Evolutionary conservation across 1,284 basidiomycete genomes (phyloP).

Genomic region (Cutaneotrichosporon curvatum): DNA sequence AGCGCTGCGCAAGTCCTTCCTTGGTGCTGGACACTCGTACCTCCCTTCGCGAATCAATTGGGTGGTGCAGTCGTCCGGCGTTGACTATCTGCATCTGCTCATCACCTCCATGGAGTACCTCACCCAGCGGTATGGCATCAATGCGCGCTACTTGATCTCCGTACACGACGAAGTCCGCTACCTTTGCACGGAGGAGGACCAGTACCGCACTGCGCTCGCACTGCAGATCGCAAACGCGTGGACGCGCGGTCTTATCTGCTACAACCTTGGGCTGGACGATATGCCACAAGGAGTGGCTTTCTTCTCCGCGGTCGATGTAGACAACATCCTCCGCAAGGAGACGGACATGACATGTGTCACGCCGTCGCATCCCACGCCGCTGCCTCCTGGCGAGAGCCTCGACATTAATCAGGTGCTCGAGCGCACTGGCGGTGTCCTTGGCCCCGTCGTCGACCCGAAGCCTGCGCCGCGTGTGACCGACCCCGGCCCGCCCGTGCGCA

Average conservation of each 20-base stretch:
- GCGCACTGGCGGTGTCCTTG: constrained; percentile 49
- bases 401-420: constrained; percentile 63
- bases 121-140: constrained; percentile 69
- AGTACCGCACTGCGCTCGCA: constrained; percentile 81
- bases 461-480: constrained; percentile 1
- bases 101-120: constrained; percentile 94
- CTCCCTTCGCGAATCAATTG: constrained; percentile 98
- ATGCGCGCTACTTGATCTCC: constrained; percentile 90
- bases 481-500: constrained; percentile 22
- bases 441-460: constrained; percentile 1
- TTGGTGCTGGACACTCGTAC: constrained; percentile 63
- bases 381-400: constrained; percentile 77
- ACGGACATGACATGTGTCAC: constrained; percentile 94
- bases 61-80: constrained; percentile 98
- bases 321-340: constrained; percentile 87
- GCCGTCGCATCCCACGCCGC: constrained; percentile 76
- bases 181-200: constrained; percentile 79
- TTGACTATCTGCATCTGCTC: constrained; percentile 94
- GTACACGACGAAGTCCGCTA: constrained; percentile 97
- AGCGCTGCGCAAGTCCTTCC: constrained; percentile 80
- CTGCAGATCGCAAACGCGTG: constrained; percentile 93
- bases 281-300: constrained; percentile 90
- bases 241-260: constrained; percentile 89
- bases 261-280: constrained; percentile 89
- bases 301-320: constrained; percentile 94